Base-by-base conservation (phyloP, 192 early-diverging fungal species). In the Anaeromyces robustus region DNA sequence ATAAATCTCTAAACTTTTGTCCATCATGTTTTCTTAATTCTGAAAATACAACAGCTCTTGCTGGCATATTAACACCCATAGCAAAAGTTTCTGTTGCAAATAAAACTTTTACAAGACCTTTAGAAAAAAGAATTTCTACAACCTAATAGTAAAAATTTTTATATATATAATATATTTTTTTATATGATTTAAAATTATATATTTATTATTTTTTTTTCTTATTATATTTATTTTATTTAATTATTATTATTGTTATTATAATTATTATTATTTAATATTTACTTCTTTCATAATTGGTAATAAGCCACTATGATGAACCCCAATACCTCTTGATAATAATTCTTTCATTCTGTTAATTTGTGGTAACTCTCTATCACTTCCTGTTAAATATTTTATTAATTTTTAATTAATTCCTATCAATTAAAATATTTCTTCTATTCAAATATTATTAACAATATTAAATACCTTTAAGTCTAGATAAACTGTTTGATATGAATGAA, bases 31-130 rank as follows among this genome's bases (percentile, higher is more conserved):
- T 99, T 77, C 94, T 85, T 18, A 94, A 88, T 77, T 89, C 89
- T 29, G 96, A 95, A 86, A 97, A 99, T 9, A 99, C 96, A 19
- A 99, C 97, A 52, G 93, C 93, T 29, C 90, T 84, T 26, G 97
- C 95, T 16, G 97, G 97, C 90, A 97, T 97, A 85, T 99, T 99
- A 79, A 99, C 95, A 79, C 97, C 97, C 96, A 99, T 99, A 9
- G 97, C 95, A 90, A 99, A 99, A 16, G 97, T 99, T 85, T 99
- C 97, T 5, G 97, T 99, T 0, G 97, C 97, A 90, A 97, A 98
- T 82, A 99, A 85, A 4, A 96, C 93, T 84, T 92, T 92, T 39
- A 99, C 95, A 34, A 98, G 87, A 4, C 95, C 95, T 37, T 92
- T 86, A 26, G 92, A 89, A 88, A 99, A 99, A 81, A 98, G 81